Evolutionary conservation across 768 basidiomycete species (phyloP).

Genomic region (Rossbeevera mucosa): DNA sequence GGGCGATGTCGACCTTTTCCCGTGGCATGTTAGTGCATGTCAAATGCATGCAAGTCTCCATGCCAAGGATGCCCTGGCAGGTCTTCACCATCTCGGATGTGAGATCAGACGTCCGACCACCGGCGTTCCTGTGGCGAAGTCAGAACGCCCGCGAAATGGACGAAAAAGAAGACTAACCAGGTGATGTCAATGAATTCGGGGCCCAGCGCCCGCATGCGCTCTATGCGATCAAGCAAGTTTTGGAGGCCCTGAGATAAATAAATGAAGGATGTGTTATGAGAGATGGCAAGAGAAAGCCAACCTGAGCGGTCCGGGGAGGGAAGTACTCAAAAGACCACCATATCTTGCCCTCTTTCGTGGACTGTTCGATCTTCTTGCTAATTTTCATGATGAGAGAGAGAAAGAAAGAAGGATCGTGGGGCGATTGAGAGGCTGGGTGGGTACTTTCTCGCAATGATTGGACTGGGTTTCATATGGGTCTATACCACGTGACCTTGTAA

Average conservation of each 20-base stretch:
- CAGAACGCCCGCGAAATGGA: background rate
- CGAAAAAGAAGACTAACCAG: slow-evolving; percentile 48
- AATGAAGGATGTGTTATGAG: slow-evolving; percentile 1
- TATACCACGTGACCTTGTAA: slow-evolving; percentile 20
- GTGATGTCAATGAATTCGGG: slow-evolving; percentile 99
- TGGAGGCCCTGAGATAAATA: slow-evolving; percentile 43
- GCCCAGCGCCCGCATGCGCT: slow-evolving; percentile 91
- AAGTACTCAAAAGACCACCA: slow-evolving; percentile 99
- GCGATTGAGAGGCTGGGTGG: slow-evolving; percentile 11
- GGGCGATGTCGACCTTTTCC: slow-evolving; percentile 89
- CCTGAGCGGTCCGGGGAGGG: slow-evolving; percentile 92
- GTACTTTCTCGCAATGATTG: slow-evolving; percentile 24
- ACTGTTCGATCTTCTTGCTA: slow-evolving; percentile 87
- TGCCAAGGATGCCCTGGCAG: slow-evolving; percentile 86
- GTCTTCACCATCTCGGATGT: slow-evolving; percentile 93
- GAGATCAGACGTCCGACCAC: slow-evolving; percentile 90
- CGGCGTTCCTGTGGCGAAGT: slow-evolving; percentile 73
- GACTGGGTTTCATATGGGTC: background rate
- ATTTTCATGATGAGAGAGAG: slow-evolving; percentile 69
- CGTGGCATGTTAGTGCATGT: slow-evolving; percentile 99
- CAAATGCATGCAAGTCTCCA: slow-evolving; percentile 98
- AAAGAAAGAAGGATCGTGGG: slow-evolving; percentile 22
- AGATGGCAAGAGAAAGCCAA: slow-evolving; percentile 28
- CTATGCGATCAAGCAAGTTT: slow-evolving; percentile 97
- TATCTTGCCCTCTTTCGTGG: slow-evolving; percentile 75